A percentile compares a stretch with the other conserved stretches of the same genome.
These are phyloP conservation scores for Thelonectria rubi DNA, from an alignment of 2,329 filamentous ascomycete species.

Conservation along the genomic window DNA sequence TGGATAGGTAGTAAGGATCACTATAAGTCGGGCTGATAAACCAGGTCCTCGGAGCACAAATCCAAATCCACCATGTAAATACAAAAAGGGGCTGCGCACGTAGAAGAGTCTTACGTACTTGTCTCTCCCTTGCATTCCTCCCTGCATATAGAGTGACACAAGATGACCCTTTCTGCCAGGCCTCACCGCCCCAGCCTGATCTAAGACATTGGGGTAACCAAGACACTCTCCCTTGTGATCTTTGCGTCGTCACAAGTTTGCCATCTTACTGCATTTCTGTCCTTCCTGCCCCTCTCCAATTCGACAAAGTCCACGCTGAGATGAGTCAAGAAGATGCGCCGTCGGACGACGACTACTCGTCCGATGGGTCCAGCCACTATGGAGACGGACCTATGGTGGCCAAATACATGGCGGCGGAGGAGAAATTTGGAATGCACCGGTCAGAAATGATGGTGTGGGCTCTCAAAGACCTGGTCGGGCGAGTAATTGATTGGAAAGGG, in stretches of 20 bases:
- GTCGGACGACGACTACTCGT: neutral
- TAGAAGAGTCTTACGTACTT: too few relatives aligned
- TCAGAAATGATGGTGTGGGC: neutral
- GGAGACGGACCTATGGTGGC: neutral
- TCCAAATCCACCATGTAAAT: too few relatives aligned
- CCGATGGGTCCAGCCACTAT: neutral
- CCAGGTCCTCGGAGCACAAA: too few relatives aligned
- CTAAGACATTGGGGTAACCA: too few relatives aligned
- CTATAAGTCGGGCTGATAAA: too few relatives aligned
- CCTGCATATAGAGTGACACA: neutral
- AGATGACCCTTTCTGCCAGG: neutral
- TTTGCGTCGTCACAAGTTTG: too few relatives aligned
- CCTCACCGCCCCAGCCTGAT: neutral
- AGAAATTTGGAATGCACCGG: neutral
- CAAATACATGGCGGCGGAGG: neutral
- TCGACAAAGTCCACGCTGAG: neutral
- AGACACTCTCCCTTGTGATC: neutral
- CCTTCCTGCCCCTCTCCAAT: too few relatives aligned
- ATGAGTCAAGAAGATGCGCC: neutral
- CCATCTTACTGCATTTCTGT: too few relatives aligned
- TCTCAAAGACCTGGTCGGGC: neutral
- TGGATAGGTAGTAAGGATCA: too few relatives aligned
- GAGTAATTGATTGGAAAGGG: neutral
- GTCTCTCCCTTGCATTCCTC: too few relatives aligned
- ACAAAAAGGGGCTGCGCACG: too few relatives aligned